These are phyloP conservation scores for Aureobasidium melanogenum DNA, from an alignment of 2,329 filamentous ascomycete genomes.

Conservation along the genomic window DNA sequence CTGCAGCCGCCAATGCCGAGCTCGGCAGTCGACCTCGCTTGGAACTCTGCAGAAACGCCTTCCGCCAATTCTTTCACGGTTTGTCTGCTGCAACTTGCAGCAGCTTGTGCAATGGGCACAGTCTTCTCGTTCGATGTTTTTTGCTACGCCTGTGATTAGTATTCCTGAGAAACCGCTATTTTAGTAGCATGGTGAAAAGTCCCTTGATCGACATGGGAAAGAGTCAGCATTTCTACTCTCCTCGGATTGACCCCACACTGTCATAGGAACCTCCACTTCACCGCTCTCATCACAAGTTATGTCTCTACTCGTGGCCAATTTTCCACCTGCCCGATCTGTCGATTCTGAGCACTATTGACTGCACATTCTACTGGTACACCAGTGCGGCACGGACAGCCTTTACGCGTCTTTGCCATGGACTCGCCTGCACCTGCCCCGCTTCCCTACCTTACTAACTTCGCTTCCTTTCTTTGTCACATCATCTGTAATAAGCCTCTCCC, in stretches of 20 bases:
- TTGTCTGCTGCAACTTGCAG: neutral
- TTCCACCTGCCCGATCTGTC: neutral
- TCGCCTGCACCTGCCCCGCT: neutral
- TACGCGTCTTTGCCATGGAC: neutral
- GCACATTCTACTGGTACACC: neutral
- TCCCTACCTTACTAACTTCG: neutral
- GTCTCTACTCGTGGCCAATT: neutral
- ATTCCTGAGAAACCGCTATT: neutral
- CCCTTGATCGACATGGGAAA: neutral
- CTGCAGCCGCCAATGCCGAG: neutral
- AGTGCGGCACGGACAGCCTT: neutral
- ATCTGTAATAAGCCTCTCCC: neutral
- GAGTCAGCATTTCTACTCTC: neutral
- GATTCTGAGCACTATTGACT: neutral
- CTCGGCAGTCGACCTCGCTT: neutral
- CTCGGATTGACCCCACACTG: neutral
- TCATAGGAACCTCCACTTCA: neutral
- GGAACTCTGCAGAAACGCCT: neutral
- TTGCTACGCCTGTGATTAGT: neutral
- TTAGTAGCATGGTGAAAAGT: no score
- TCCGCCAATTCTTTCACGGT: neutral
- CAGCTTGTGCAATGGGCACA: neutral
- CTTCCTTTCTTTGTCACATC: neutral
- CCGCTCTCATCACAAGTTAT: neutral
- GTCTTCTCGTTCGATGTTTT: neutral